Evolutionary conservation across 345 rosid genomes (phyloP), one percentile per base, ranked within the genome.

Genomic region (Clarkia xantiana): DNA sequence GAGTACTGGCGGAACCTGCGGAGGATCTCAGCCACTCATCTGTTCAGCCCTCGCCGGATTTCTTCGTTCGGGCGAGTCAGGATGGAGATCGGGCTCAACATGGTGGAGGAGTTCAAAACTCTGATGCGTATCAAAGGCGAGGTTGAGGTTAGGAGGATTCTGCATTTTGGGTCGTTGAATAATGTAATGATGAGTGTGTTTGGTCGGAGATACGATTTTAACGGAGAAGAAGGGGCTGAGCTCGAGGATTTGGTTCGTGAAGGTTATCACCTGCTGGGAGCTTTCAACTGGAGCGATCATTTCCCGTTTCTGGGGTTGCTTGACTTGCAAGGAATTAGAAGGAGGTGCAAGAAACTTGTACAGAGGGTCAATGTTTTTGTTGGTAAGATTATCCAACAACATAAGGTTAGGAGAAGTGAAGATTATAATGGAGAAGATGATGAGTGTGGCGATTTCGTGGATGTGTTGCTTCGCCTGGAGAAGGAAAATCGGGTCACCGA

Each of bases 1-100:
- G 86, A 78, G 51, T 84, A 88, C 57, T 88, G 97, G 93, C 80
- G 94, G 63, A 84, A 80, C 44, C 62, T 84, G 22, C 80, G 97
- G 67, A 71, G 93, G 47, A 80, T 82, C 66, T 79, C 97, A 2
- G 52, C 84, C 0, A 81, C 93, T 25, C 80, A 81, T 74, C 69
- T 82, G 60, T 88, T 88, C 55, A 81, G 89, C 49, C 97, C 97
- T 2, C 69, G 61, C 29, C 74, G 80, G 60, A 68, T 84, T 1
- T 57, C 75, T 6, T 51, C 63, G 39, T 77, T 67, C 1, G 88
- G 72, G 11, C 67, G 54, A 39, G 60, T 74, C 20, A 60, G 97
- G n/a, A 44, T 18, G 5, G 64, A 51, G 10, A 73, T 78, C 2
- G 93, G 97, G 18, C 11, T 51, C 3, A 60, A 63, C 41, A 76